These are phyloP conservation scores for Rutstroemia sp. DNA, from an alignment of 2,329 filamentous ascomycete species.

Conservation along the genomic window DNA sequence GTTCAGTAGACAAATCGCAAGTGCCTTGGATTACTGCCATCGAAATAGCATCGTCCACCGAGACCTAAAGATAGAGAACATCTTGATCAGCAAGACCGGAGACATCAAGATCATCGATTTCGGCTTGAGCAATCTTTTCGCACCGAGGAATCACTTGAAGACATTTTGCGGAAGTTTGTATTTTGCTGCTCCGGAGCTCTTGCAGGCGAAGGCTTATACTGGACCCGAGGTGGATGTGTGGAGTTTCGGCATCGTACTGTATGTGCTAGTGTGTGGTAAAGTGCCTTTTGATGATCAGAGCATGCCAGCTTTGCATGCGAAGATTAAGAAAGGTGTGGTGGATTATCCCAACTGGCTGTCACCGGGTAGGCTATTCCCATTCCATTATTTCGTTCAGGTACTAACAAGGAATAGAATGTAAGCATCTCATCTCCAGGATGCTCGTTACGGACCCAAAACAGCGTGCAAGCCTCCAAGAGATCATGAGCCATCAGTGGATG, in stretches of 20 bases:
- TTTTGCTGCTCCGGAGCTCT: constrained; percentile 89
- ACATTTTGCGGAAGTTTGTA: constrained; percentile 98
- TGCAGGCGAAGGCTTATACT: constrained; percentile 90
- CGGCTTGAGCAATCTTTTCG: constrained; percentile 91
- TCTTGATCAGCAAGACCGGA: constrained; percentile 96
- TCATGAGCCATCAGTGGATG: constrained; percentile 95
- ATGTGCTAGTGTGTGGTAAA: constrained; percentile 94
- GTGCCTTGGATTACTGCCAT: constrained; percentile 94
- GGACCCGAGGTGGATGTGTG: constrained; percentile 96
- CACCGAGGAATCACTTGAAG: constrained; percentile 76
- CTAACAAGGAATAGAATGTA: constrained; percentile 62
- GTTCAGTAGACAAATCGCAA: constrained; percentile 94
- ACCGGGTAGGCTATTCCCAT: constrained; percentile 53
- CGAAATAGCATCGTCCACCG: constrained; percentile 97
- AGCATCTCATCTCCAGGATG: constrained; percentile 88
- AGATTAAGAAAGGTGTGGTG: constrained; percentile 95
- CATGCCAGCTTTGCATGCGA: constrained; percentile 96
- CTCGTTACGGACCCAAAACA: constrained; percentile 88
- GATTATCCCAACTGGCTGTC: constrained; percentile 95
- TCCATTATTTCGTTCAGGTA: neutral
- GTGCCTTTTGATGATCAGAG: constrained; percentile 98
- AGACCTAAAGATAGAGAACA: constrained; percentile 98
- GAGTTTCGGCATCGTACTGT: constrained; percentile 98
- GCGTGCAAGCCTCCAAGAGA: constrained; percentile 79
- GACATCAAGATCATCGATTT: constrained; percentile 99